phyloP scores from a whole-genome alignment of 1,284 basidiomycete species.

The Somion occarium region DNA sequence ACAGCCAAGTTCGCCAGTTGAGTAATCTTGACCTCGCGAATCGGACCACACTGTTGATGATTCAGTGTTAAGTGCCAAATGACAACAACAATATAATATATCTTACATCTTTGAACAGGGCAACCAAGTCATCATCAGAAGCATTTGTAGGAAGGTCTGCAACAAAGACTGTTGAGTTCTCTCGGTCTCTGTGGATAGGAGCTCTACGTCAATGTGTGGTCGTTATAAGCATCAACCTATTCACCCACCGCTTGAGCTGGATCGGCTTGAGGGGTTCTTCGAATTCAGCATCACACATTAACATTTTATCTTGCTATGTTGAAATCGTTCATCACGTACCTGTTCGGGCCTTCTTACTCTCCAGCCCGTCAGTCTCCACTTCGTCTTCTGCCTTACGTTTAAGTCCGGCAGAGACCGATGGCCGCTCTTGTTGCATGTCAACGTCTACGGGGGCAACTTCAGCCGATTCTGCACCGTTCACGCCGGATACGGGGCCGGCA shows the following conservation, averaged over 20 bases:
- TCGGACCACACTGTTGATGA: constrained; percentile 69
- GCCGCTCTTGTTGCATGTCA: constrained; percentile 32
- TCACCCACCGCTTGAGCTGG: constrained; percentile 58
- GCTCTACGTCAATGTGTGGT: not conserved
- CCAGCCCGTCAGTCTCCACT: constrained; percentile 24
- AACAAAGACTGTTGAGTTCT: constrained; percentile 91
- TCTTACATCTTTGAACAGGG: constrained; percentile 85
- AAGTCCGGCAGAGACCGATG: constrained; percentile 32
- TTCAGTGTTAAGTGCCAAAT: constrained; percentile 7
- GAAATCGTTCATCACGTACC: constrained; percentile 36
- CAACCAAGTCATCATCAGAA: constrained; percentile 61
- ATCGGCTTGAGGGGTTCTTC: constrained; percentile 38
- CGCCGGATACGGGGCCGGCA: constrained; percentile 20
- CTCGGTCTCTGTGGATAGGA: constrained; percentile 78
- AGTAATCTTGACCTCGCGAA: constrained; percentile 78
- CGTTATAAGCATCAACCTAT: not conserved
- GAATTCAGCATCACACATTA: constrained; percentile 6
- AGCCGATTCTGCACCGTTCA: not conserved
- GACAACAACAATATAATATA: constrained; percentile 11
- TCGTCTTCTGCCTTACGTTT: constrained; percentile 67
- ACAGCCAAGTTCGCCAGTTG: constrained; percentile 52
- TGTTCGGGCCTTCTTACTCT: constrained; percentile 54
- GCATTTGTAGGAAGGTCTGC: constrained; percentile 59
- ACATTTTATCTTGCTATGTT: not conserved
- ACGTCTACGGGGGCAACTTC: constrained; percentile 45